Base-by-base conservation (phyloP, 129 eudicot species). In the Kitagawia praeruptora region DNA sequence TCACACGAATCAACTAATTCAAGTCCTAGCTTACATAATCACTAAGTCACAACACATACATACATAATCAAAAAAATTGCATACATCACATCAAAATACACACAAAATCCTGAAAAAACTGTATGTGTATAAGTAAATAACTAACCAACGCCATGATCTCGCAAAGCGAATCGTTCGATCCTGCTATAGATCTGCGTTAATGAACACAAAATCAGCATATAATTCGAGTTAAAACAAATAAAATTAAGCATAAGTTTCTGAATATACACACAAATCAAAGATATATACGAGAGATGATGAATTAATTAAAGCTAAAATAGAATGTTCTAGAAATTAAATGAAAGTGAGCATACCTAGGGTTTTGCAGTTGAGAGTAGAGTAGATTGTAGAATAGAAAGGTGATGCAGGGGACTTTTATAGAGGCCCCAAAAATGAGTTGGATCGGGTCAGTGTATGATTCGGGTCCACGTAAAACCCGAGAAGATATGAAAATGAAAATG, bases 101-200 rank as follows among this genome's bases (percentile, higher is more conserved):
- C 31, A 58, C 25, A 58, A 45, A 74, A 39, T 38, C 46, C 18
- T 4, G 15, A 73, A 16, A 40, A 73, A 2, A 73, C 78, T 6
- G 39, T 9, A 34, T 34, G 19, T 69, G 16, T 61, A 16, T 0
- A 48, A 1, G 27, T 53, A 40, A 44, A 0, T 18, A 74, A 85
- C 97, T 85, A 70, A 92, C 94, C 88, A 89, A 79, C 78, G 94
- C 88, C 97, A 89, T 91, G 78, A 85, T 86, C 81, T 67, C 77
- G 81, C 78, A 79, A 39, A 75, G 70, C 61, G 74, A 84, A 82
- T 69, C 84, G 84, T 79, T 82, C 78, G 74, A n/a, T 80, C 66
- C 63, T 10, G 51, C 38, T 0, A 80, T 37, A 76, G 84, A 77
- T 81, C 84, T 45, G 56, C 77, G 14, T 23, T 74, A 19, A 19